A percentile compares a stretch with the other conserved stretches of the same genome.
These are phyloP conservation scores for Cicer bijugum DNA, from an alignment of 306 rosid species.

Conservation along the genomic window DNA sequence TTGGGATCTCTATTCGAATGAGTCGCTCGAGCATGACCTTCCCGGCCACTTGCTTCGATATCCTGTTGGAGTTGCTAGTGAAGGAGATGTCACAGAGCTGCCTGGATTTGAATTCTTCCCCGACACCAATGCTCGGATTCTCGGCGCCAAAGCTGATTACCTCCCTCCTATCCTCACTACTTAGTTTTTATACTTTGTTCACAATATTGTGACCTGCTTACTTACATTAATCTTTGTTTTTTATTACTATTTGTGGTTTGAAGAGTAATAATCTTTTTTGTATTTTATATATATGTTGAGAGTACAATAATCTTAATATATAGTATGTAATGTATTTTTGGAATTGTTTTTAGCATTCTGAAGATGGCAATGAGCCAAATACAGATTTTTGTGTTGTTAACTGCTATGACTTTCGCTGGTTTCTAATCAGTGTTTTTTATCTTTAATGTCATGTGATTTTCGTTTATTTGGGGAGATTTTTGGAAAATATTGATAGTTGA, in stretches of 20 bases:
- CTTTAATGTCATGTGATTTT: constrained; percentile 7
- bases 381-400: constrained; percentile 34
- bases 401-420: constrained; percentile 22
- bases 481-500: neutral
- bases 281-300: neutral
- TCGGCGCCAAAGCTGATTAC: constrained; percentile 68
- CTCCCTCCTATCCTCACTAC: constrained; percentile 80
- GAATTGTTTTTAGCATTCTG: constrained; percentile 16
- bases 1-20: constrained; percentile 69
- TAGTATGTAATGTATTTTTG: constrained; percentile 35
- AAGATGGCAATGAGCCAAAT: constrained; percentile 35
- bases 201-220: constrained; percentile 22
- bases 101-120: constrained; percentile 74
- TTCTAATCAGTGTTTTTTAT: constrained; percentile 27
- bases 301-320: constrained; percentile 41
- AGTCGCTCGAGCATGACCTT: constrained; percentile 64
- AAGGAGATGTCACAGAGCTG: constrained; percentile 58
- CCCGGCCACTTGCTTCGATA: constrained; percentile 80
- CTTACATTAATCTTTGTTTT: constrained; percentile 37
- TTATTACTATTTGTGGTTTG: constrained; percentile 5
- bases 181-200: constrained; percentile 42
- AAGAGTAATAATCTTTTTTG: constrained; percentile 25
- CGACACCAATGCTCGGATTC: constrained; percentile 71
- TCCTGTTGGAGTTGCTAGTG: constrained; percentile 56
- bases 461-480: neutral